Percentiles rank a stretch among this genome's conserved stretches.
These are phyloP conservation scores for Penicillium tannophilum DNA, from an alignment of 495 filamentous ascomycete genomes.

Conservation along the genomic window DNA sequence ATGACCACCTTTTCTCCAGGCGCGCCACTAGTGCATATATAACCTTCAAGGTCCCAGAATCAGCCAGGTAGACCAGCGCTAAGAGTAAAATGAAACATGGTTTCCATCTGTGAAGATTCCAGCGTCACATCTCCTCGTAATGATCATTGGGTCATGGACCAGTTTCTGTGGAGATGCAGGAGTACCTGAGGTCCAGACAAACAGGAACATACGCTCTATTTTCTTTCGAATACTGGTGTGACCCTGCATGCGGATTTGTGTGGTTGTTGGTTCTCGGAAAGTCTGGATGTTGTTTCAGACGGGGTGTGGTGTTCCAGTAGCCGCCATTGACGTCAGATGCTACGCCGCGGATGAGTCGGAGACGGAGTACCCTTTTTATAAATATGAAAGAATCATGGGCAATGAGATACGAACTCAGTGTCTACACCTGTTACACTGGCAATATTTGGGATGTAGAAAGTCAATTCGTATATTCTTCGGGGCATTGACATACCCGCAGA, in stretches of 20 bases:
- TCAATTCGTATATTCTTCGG: neutral
- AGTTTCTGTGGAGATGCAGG: conserved; percentile 1
- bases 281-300: conserved; percentile 28
- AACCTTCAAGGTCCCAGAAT: neutral
- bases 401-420: neutral
- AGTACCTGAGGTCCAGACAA: neutral
- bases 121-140: conserved; percentile 3
- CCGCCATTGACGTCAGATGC: conserved; percentile 40
- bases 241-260: conserved; percentile 11
- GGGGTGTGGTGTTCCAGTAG: conserved; percentile 27
- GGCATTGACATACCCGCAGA: neutral
- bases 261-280: conserved; percentile 18
- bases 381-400: neutral
- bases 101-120: conserved; percentile 1
- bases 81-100: conserved; percentile 6
- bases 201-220: neutral
- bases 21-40: conserved; percentile 2
- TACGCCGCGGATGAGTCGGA: conserved; percentile 7
- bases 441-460: neutral
- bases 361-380: neutral
- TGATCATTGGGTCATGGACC: neutral
- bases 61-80: neutral
- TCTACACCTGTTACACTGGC: no score
- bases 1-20: neutral
- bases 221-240: conserved; percentile 5